A percentile compares a stretch with the other conserved stretches of the same genome.
These are phyloP conservation scores for Colletotrichum orchidophilum DNA, from an alignment of 2,329 filamentous ascomycete species.

Conservation along the genomic window DNA sequence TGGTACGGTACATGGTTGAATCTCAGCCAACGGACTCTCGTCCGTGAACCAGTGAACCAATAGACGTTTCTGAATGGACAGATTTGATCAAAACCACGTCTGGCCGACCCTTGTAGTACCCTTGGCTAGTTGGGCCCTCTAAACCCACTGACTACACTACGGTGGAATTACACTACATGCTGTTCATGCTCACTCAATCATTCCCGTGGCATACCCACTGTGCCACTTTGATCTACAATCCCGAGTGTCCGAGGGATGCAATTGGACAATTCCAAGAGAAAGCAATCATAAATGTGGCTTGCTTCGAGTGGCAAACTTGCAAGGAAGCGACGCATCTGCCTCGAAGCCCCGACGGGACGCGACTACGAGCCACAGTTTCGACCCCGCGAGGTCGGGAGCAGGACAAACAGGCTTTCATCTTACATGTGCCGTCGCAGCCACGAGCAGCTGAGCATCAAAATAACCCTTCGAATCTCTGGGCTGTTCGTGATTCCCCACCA, in stretches of 20 bases:
- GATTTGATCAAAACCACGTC: background rate
- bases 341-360: background rate
- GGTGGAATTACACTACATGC: background rate
- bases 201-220: background rate
- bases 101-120: background rate
- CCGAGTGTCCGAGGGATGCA: background rate
- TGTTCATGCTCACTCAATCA: background rate
- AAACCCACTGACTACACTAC: background rate
- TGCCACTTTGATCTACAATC: background rate
- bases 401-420: background rate
- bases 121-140: background rate
- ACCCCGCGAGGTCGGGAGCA: background rate
- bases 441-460: background rate
- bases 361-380: background rate
- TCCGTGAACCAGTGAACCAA: background rate
- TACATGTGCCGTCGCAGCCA: constrained; percentile 3
- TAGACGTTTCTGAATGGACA: background rate
- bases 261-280: background rate
- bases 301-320: background rate
- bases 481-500: background rate
- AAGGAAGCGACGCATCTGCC: background rate
- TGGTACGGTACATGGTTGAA: background rate
- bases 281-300: background rate
- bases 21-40: background rate
- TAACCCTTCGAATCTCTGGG: background rate